Conservation (phyloP, 2,329 filamentous ascomycete species). For the Daldinia sp. region DNA sequence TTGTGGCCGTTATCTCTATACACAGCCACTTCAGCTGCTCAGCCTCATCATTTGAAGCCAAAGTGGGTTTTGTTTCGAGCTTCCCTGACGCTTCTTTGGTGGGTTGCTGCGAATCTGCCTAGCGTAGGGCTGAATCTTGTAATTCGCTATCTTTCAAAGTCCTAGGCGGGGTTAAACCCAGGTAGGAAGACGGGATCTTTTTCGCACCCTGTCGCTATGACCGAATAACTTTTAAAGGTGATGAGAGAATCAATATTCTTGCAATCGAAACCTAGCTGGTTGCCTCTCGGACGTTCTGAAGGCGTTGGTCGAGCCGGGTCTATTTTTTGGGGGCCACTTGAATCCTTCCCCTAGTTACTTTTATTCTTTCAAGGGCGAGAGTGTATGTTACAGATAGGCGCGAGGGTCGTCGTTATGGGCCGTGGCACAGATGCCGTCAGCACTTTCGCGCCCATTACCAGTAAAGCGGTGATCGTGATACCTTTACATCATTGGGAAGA, state of each 20-base stretch:
- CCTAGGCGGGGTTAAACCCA: slow-evolving; percentile 16
- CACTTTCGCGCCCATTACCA: slow-evolving; percentile 23
- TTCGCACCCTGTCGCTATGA: slow-evolving; percentile 13
- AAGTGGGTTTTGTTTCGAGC: slow-evolving; percentile 22
- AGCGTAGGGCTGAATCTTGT: slow-evolving; percentile 40
- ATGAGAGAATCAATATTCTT: slow-evolving; percentile 12
- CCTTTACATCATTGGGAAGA: slow-evolving; percentile 10
- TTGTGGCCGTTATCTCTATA: slow-evolving; percentile 19
- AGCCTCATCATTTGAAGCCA: slow-evolving; percentile 28
- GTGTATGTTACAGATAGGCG: slow-evolving; percentile 25
- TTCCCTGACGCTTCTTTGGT: slow-evolving; percentile 8
- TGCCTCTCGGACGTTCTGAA: slow-evolving; percentile 23
- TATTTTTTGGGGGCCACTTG: slow-evolving; percentile 25
- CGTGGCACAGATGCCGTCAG: slow-evolving; percentile 34
- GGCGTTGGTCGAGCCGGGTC: not conserved
- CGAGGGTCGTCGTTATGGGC: slow-evolving; percentile 13
- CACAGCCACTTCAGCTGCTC: slow-evolving; percentile 17
- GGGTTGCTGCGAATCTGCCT: slow-evolving; percentile 31
- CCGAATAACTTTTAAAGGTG: slow-evolving; percentile 1
- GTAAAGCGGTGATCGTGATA: slow-evolving; percentile 11
- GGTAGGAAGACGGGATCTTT: slow-evolving; percentile 20
- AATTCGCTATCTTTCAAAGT: slow-evolving; percentile 3
- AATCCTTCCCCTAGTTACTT: slow-evolving; percentile 25
- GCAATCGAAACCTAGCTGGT: slow-evolving; percentile 19
- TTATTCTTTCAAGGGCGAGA: not conserved